Evolutionary conservation across 2,329 filamentous ascomycete genomes (phyloP), one percentile per base, ranked within the genome.

Genomic region (Cercospora brassicicola): DNA sequence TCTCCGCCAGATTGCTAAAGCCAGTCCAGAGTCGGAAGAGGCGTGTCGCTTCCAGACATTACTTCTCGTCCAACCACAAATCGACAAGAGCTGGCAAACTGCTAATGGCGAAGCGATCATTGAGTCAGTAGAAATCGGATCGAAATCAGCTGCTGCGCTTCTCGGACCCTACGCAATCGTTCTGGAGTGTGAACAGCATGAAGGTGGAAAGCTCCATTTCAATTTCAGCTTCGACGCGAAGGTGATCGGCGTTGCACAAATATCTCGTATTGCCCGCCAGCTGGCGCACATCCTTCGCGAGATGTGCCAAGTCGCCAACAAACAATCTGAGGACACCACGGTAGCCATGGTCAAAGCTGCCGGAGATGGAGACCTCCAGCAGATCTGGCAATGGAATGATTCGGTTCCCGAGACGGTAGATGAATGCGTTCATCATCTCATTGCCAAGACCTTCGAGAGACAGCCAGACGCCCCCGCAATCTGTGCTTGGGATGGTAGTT

Each of bases 1-100:
- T 7, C 70, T 80, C 23, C 76, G 77, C 8, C 73, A 78, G 18
- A 81, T 82, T 57, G 76, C 76, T 31, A 74, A 76, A 13, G 74
- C 81, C 11, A 87, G 85, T 72, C 79, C 82, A 0, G 86, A 88
- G 66, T 83, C 84, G 4, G 80, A 84, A 9, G 81, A 86, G 67
- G 86, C 86, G 2, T 88, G 86, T 72, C 59, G n/a, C 6, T 68
- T 68, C 51, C 66, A 68, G 39, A 61, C 66, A 11, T 33, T 64
- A 20, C 62, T 68, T 2, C 45, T 68, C 10, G 15, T 65, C 11
- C 66, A 65, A 26, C 59, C 65, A n/a, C 20, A 23, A 18, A 64
- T 20, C 4, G 15, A 59, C 18, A 65, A 59, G 23, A 59, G 33
- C 18, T 39, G 15, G 30, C 30, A 48, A 7, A 13, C 1, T 11